phyloP scores from a whole-genome alignment of 2,329 filamentous ascomycete genomes.

The Huntiella moniliformis region DNA sequence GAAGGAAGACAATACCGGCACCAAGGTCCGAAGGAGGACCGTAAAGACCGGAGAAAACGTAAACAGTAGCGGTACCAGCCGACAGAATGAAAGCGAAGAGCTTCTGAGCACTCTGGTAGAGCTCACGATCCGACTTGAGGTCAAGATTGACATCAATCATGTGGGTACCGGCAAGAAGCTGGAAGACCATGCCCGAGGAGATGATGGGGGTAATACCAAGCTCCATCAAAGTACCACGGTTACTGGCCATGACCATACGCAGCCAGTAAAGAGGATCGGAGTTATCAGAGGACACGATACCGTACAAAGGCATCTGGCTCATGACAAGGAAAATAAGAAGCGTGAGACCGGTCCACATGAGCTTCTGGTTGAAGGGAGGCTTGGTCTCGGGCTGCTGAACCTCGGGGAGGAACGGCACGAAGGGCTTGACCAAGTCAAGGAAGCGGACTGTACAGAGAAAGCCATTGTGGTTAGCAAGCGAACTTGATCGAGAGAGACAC shows the following conservation, averaged over 20 bases:
- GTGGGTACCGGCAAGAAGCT: conserved; percentile 97
- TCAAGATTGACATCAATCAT: conserved; percentile 99
- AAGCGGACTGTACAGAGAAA: conserved; percentile 59
- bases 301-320: conserved; percentile 98
- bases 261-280: conserved; percentile 99
- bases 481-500: background rate
- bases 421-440: conserved; percentile 98
- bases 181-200: conserved; percentile 99
- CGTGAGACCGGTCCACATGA: conserved; percentile 89
- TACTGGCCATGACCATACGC: conserved; percentile 99
- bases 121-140: conserved; percentile 97
- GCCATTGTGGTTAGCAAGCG: conserved; percentile 1
- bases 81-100: conserved; percentile 95
- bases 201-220: conserved; percentile 97
- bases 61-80: conserved; percentile 93
- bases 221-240: conserved; percentile 90
- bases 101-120: conserved; percentile 99
- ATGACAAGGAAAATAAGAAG: conserved; percentile 98
- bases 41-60: conserved; percentile 95
- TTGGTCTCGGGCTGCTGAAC: conserved; percentile 97
- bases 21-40: conserved; percentile 91
- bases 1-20: conserved; percentile 91
- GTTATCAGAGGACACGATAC: conserved; percentile 96
- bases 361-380: conserved; percentile 95
- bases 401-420: conserved; percentile 98